Evolutionary conservation across 345 rosid genomes (phyloP).

Genomic region (Rhodamnia rubescens): DNA sequence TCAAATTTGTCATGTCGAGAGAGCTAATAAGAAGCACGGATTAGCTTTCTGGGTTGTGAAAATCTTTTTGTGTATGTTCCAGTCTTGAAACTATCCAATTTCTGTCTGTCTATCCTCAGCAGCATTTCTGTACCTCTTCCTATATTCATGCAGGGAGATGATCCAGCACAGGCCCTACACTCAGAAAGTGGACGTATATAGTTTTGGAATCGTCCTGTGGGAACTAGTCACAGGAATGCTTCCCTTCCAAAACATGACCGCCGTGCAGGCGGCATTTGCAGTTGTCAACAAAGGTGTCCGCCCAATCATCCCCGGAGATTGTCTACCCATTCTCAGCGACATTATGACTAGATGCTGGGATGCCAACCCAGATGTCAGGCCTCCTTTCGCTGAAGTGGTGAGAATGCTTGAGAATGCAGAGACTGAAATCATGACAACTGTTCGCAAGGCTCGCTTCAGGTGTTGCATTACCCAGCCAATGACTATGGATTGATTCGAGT

Average conservation of each 20-base stretch:
- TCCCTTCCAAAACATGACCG: conserved; percentile 36
- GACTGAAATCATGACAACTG: conserved; percentile 22
- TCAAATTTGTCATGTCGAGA: neutral
- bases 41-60: neutral
- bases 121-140: neutral
- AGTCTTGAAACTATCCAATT: neutral
- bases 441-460: conserved; percentile 38
- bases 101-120: neutral
- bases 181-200: conserved; percentile 38
- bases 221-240: conserved; percentile 30
- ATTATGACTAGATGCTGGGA: conserved; percentile 38
- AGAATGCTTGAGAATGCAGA: conserved; percentile 25
- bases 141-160: conserved; percentile 22
- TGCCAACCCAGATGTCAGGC: conserved; percentile 26
- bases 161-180: conserved; percentile 34
- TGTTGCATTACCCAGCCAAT: conserved; percentile 30
- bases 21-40: neutral
- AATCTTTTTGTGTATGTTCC: neutral
- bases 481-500: conserved; percentile 18
- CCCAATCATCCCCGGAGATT: conserved; percentile 20
- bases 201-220: conserved; percentile 42
- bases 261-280: conserved; percentile 37
- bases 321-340: conserved; percentile 21
- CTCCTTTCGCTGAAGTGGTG: conserved; percentile 22
- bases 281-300: conserved; percentile 32